phyloP scores from a whole-genome alignment of 495 filamentous ascomycete genomes.

The Mycothermus thermophilus region DNA sequence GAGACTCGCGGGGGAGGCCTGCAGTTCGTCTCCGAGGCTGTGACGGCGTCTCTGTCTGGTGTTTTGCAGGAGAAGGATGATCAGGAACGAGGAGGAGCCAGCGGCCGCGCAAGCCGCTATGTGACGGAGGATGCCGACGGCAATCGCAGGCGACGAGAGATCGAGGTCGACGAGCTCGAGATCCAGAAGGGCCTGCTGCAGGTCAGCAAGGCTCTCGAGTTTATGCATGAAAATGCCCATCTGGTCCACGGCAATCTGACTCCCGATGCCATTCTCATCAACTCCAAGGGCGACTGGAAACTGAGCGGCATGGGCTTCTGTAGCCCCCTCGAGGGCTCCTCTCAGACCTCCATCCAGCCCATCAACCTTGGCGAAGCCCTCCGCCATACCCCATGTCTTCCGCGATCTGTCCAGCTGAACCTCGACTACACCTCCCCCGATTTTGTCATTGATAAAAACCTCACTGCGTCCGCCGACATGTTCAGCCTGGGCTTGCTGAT shows the following conservation, averaged over 20 bases:
- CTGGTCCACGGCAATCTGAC: conserved; percentile 90
- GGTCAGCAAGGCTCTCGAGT: conserved; percentile 86
- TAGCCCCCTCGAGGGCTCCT: conserved; percentile 56
- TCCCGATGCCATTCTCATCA: conserved; percentile 87
- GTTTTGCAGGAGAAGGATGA: conserved; percentile 81
- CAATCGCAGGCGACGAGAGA: conserved; percentile 55
- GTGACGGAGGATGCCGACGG: conserved; percentile 72
- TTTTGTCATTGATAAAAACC: conserved; percentile 75
- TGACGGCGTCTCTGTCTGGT: conserved; percentile 75
- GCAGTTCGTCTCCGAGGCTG: conserved; percentile 87
- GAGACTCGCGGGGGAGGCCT: conserved; percentile 81
- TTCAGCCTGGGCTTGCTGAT: conserved; percentile 87
- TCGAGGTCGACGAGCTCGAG: conserved; percentile 94
- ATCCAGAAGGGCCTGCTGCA: conserved; percentile 93
- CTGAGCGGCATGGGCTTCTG: conserved; percentile 87
- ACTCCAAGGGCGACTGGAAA: conserved; percentile 96
- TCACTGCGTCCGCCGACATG: conserved; percentile 69
- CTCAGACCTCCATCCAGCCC: conserved; percentile 50
- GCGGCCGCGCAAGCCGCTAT: conserved; percentile 61
- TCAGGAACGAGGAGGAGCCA: conserved; percentile 55
- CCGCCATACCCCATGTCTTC: conserved; percentile 71
- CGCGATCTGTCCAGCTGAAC: conserved; percentile 70
- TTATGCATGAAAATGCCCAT: conserved; percentile 89
- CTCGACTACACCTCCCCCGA: conserved; percentile 91
- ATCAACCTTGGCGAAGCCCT: conserved; percentile 74